Conservation (phyloP, 2,329 filamentous ascomycete genomes). For the Ilyonectria mors-panacis region DNA sequence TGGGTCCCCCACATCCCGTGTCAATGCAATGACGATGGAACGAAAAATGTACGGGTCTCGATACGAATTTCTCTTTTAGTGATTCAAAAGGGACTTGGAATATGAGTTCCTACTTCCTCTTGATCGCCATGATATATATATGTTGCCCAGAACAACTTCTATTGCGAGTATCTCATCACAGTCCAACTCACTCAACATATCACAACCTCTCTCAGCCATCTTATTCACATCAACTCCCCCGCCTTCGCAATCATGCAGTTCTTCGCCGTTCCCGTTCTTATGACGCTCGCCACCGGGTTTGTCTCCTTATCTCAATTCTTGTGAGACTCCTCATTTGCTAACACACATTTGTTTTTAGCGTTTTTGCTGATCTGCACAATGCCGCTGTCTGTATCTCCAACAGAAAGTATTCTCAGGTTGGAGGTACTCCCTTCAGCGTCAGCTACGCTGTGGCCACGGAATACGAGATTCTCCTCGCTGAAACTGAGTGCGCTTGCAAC, state of each 20-base stretch:
- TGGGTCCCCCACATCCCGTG: no score
- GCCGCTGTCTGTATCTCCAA: constrained; percentile 21
- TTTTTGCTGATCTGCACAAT: constrained; percentile 12
- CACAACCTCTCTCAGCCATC: not conserved
- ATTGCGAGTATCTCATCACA: not conserved
- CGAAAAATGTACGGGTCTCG: not conserved
- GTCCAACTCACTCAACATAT: not conserved
- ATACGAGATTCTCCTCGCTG: not conserved
- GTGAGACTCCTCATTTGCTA: not conserved
- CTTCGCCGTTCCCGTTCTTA: not conserved
- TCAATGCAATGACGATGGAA: not conserved
- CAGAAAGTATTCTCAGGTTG: constrained; percentile 14
- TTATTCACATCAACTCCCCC: not conserved
- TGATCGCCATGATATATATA: not conserved
- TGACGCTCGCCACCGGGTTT: not conserved
- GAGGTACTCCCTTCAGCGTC: constrained; percentile 6
- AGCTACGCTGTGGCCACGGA: not conserved
- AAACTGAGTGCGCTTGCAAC: constrained; percentile 32
- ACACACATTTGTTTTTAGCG: not conserved
- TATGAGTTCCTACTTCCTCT: not conserved
- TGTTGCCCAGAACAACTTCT: not conserved
- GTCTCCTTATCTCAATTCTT: not conserved
- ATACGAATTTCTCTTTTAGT: not conserved
- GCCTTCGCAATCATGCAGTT: not conserved
- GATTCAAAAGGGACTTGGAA: not conserved